Evolutionary conservation across 169 alveolate species (phyloP), one percentile per base, ranked within the genome.

Genomic region (Plasmodium berghei): DNA sequence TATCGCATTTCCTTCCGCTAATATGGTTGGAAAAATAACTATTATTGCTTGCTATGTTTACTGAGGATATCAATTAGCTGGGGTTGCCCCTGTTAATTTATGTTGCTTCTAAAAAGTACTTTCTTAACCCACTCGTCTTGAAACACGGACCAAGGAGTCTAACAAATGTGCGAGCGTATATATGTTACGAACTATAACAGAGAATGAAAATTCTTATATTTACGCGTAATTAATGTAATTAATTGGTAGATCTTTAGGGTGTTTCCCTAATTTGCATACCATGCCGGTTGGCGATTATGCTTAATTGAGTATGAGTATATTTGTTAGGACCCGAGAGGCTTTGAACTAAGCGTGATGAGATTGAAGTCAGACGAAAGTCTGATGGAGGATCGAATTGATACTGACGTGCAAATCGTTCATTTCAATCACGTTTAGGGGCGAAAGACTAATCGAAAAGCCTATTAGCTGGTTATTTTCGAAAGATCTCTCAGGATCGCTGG

Each of bases 81-180:
- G n/a, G n/a, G n/a, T n/a, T n/a, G n/a, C 26, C 26, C 1, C 26
- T 22, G 1, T 22, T 22, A 1, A 5, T 87, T 62, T 87, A 62
- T 8, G 87, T 20, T 87, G 69, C 54, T 67, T 66, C 63, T 92
- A 90, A 64, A 80, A 22, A 58, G 55, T 49, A 52, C 87, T 90
- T 83, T 72, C 71, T 69, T 67, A 77, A 77, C 72, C 88, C 97
- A 93, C 97, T 96, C 98, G 97, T 95, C 97, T 96, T 95, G 98
- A 96, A 95, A 95, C 97, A 95, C 98, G 97, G 97, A 95, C 97
- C 98, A 96, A 96, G 98, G 98, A 96, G 97, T 95, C 97, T 96
- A 95, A 91, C 97, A 93, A 89, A 91, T 64, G 71, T 74, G 89
- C 72, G 12, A 88, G 87, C 61, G 63, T 77, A 46, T 59, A 59